phyloP scores from a whole-genome alignment of 805 yeast species.

The Yarrowia sp. region DNA sequence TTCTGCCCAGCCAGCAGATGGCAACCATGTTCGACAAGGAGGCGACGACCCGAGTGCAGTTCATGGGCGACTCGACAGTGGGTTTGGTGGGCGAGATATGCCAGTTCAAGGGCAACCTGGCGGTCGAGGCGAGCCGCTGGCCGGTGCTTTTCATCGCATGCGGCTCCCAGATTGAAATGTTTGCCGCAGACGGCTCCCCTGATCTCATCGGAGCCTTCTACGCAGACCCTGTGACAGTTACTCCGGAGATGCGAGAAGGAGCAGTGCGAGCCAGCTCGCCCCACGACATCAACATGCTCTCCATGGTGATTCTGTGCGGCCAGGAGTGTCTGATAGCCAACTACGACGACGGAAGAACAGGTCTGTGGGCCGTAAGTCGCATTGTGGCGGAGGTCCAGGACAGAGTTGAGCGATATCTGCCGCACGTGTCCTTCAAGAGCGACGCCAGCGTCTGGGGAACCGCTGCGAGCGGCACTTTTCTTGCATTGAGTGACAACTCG shows the following conservation, averaged over 20 bases:
- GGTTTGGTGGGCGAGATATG: neutral
- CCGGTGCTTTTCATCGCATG: conserved; percentile 8
- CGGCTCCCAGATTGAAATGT: conserved; percentile 16
- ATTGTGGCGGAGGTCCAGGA: neutral
- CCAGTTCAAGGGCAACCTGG: conserved; percentile 7
- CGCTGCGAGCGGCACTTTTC: neutral
- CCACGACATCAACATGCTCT: conserved; percentile 11
- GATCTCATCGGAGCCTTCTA: conserved; percentile 1
- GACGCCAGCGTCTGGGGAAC: conserved; percentile 19
- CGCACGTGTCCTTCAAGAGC: conserved; percentile 11
- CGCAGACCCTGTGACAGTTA: neutral
- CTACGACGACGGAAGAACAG: conserved; percentile 16
- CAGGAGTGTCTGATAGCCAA: conserved; percentile 1
- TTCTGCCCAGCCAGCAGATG: conserved; percentile 17
- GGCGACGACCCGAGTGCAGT: conserved; percentile 5
- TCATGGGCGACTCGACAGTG: conserved; percentile 8
- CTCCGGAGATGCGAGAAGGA: conserved; percentile 1
- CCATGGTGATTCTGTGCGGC: neutral
- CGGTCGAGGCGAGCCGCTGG: conserved; percentile 23
- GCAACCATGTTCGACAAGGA: conserved; percentile 11
- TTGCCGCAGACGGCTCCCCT: neutral
- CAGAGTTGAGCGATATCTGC: neutral
- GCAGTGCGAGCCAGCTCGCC: conserved; percentile 5
- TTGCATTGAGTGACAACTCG: conserved; percentile 21
- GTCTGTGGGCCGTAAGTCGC: conserved; percentile 4